A percentile compares a stretch with the other conserved stretches of the same genome.
Evolutionary conservation across 2,329 filamentous ascomycete species (phyloP).

Genomic region (Cladophialophora yegresii): DNA sequence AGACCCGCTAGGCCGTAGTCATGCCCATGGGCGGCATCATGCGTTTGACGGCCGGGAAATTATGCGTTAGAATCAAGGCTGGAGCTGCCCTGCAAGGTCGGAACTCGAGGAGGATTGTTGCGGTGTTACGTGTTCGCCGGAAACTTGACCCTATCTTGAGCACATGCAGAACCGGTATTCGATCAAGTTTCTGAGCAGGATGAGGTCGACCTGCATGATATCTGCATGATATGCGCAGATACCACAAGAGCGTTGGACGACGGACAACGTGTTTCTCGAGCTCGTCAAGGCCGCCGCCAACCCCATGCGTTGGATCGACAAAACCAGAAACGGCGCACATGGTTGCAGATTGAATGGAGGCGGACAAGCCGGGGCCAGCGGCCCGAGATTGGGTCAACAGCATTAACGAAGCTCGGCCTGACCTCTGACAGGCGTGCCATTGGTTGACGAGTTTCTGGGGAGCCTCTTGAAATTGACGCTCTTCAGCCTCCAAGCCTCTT

Average conservation of each 20-base stretch:
- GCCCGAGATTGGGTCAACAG: slow-evolving; percentile 21
- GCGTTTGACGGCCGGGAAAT: slow-evolving; percentile 21
- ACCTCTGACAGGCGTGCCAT: background rate
- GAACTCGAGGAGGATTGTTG: slow-evolving; percentile 2
- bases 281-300: slow-evolving; percentile 7
- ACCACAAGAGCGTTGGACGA: slow-evolving; percentile 10
- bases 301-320: slow-evolving; percentile 4
- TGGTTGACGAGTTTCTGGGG: slow-evolving; percentile 27
- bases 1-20: slow-evolving; percentile 12
- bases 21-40: slow-evolving; percentile 6
- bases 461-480: slow-evolving; percentile 17
- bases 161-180: background rate
- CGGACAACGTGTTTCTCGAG: slow-evolving; percentile 11
- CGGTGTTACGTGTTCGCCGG: slow-evolving; percentile 24
- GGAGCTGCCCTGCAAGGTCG: slow-evolving; percentile 2
- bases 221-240: background rate
- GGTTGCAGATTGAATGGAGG: slow-evolving; percentile 13
- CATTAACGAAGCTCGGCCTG: slow-evolving; percentile 1
- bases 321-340: slow-evolving; percentile 10
- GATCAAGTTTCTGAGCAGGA: slow-evolving; percentile 9
- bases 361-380: slow-evolving; percentile 5
- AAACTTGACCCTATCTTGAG: slow-evolving; percentile 17
- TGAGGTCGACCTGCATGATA: slow-evolving; percentile 19
- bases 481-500: slow-evolving; percentile 3
- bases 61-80: slow-evolving; percentile 23